phyloP scores from a whole-genome alignment of 495 filamentous ascomycete genomes.

The Ramalina intermedia region DNA sequence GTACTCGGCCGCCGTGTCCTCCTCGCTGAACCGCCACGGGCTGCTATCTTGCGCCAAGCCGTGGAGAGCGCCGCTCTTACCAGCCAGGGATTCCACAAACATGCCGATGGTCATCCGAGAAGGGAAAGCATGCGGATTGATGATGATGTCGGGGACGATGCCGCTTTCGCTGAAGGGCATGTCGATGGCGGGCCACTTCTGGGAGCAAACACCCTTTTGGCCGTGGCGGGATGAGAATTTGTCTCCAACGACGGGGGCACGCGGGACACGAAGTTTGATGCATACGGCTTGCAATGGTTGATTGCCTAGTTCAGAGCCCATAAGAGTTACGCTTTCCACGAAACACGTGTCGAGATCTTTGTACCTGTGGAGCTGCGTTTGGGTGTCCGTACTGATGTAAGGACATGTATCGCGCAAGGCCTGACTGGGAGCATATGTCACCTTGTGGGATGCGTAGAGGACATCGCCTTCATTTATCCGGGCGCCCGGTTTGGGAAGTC shows the following conservation, averaged over 20 bases:
- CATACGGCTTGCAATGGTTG: slow-evolving; percentile 75
- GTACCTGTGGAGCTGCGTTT: slow-evolving; percentile 77
- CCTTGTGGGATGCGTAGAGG: slow-evolving; percentile 79
- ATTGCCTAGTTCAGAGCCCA: slow-evolving; percentile 65
- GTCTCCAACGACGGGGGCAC: slow-evolving; percentile 77
- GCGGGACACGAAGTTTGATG: slow-evolving; percentile 83
- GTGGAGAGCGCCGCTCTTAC: slow-evolving; percentile 86
- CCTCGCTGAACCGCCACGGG: slow-evolving; percentile 85
- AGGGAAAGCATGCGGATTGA: slow-evolving; percentile 99
- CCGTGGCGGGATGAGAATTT: slow-evolving; percentile 46
- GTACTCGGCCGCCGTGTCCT: slow-evolving; percentile 83
- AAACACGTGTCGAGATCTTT: slow-evolving; percentile 78
- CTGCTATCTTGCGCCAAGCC: slow-evolving; percentile 89
- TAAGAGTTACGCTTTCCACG: slow-evolving; percentile 82
- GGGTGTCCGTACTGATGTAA: slow-evolving; percentile 58
- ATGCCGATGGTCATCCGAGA: slow-evolving; percentile 99
- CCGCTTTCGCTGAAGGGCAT: slow-evolving; percentile 98
- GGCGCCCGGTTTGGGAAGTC: slow-evolving; percentile 64
- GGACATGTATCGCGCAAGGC: slow-evolving; percentile 14
- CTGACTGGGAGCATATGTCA: slow-evolving; percentile 53
- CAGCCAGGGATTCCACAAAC: slow-evolving; percentile 94
- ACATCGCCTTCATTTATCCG: slow-evolving; percentile 65
- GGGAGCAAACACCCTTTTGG: slow-evolving; percentile 65
- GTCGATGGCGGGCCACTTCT: slow-evolving; percentile 85
- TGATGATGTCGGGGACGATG: slow-evolving; percentile 94